These are phyloP conservation scores for Apophysomyces elegans DNA, from an alignment of 371 early-diverging fungal species.

Conservation along the genomic window DNA sequence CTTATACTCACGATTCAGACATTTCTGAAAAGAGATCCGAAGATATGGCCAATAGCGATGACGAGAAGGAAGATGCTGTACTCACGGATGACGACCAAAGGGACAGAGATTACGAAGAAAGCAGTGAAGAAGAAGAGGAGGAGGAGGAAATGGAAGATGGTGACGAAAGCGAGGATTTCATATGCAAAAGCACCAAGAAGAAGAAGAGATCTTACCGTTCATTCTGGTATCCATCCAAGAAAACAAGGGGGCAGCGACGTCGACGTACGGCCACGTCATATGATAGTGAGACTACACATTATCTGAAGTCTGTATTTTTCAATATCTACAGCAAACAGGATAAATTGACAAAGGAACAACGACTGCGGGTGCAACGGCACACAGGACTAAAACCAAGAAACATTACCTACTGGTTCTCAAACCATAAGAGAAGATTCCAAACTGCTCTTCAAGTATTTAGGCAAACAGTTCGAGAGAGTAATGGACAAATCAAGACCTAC, in stretches of 20 bases:
- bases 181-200: background rate
- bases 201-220: too few relatives aligned
- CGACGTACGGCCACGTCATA: conserved; percentile 51
- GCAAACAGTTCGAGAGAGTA: conserved; percentile 28
- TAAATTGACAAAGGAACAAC: conserved; percentile 50
- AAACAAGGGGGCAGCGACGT: conserved; percentile 14
- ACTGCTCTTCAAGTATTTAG: conserved; percentile 30
- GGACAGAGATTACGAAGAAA: conserved; percentile 3
- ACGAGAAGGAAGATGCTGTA: background rate
- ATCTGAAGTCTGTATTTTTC: conserved; percentile 45
- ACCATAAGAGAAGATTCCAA: conserved; percentile 51
- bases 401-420: conserved; percentile 57
- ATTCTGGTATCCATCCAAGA: background rate
- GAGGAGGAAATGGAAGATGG: conserved; percentile 11
- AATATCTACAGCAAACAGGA: conserved; percentile 41
- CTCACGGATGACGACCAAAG: background rate
- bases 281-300: conserved; percentile 45
- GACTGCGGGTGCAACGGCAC: conserved; percentile 31
- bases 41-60: background rate
- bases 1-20: background rate
- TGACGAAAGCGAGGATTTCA: conserved; percentile 10
- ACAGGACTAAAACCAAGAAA: conserved; percentile 49
- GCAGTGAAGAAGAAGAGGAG: conserved; percentile 7
- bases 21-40: background rate
- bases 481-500: conserved; percentile 36